Evolutionary conservation across 176 grass and related monocot species (phyloP).

Genomic region (Rhynchospora breviuscula): DNA sequence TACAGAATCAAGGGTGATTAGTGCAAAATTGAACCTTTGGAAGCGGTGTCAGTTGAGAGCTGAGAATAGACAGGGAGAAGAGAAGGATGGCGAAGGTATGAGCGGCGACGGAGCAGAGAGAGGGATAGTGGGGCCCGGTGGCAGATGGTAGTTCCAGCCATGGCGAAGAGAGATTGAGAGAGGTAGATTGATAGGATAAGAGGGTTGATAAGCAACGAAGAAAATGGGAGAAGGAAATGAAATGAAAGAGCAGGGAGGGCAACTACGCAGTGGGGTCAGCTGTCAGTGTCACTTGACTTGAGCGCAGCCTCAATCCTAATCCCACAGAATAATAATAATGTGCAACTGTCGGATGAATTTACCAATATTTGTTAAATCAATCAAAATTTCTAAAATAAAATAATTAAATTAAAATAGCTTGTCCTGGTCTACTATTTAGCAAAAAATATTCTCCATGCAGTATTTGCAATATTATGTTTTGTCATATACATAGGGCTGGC

Average conservation of each 20-base stretch:
- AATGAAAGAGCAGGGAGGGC: background rate
- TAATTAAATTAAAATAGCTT: too few relatives aligned
- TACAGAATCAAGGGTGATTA: background rate
- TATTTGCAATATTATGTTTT: too few relatives aligned
- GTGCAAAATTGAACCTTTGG: conserved; percentile 17
- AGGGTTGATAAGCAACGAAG: background rate
- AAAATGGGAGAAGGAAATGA: background rate
- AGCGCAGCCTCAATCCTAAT: background rate
- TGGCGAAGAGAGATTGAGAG: background rate
- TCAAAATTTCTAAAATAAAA: too few relatives aligned
- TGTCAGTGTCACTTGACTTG: background rate
- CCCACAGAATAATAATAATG: too few relatives aligned
- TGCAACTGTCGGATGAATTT: too few relatives aligned
- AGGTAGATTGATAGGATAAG: conserved; percentile 3
- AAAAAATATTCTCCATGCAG: too few relatives aligned
- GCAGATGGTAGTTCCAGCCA: conserved; percentile 12
- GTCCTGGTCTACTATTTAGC: too few relatives aligned
- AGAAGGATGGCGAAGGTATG: background rate
- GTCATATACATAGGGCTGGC: too few relatives aligned
- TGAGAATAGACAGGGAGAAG: conserved; percentile 8
- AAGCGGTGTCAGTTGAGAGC: conserved; percentile 2
- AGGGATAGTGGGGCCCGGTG: conserved; percentile 1
- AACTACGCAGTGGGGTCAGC: background rate
- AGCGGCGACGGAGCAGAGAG: background rate
- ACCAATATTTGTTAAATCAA: too few relatives aligned